A percentile compares a stretch with the other conserved stretches of the same genome.
Evolutionary conservation across 345 rosid genomes (phyloP).

Genomic region (Citrus glauca): DNA sequence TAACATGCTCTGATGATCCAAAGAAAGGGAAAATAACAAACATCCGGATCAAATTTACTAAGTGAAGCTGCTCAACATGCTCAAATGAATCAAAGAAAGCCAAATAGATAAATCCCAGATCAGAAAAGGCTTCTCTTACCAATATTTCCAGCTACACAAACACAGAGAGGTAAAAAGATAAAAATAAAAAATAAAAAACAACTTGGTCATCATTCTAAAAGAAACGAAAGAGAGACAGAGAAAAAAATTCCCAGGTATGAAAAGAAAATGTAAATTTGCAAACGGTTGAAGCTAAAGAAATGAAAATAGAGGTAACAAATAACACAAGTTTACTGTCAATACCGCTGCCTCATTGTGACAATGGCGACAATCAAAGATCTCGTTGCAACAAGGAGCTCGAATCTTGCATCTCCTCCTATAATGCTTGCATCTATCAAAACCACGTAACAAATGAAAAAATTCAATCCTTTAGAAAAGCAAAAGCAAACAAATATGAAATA

Average conservation of each 20-base stretch:
- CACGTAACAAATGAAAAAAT: neutral
- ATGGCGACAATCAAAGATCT: conserved; percentile 86
- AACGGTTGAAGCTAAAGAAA: neutral
- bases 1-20: conserved; percentile 49
- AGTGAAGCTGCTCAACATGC: neutral
- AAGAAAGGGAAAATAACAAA: conserved; percentile 8
- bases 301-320: neutral
- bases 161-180: neutral
- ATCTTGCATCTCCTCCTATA: conserved; percentile 90
- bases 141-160: conserved; percentile 1
- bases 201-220: neutral
- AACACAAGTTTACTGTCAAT: neutral
- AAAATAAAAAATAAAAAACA: neutral
- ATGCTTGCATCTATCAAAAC: conserved; percentile 71
- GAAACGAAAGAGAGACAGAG: neutral
- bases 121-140: neutral
- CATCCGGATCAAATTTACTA: conserved; percentile 13
- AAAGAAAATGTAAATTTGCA: neutral
- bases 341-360: conserved; percentile 91
- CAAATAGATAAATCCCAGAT: neutral
- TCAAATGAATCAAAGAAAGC: neutral
- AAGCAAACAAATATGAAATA: neutral
- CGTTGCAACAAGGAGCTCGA: conserved; percentile 95
- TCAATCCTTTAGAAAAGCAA: neutral
- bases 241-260: neutral